Base-by-base conservation (phyloP, 495 filamentous ascomycete species). In the Clavariopsis aquatica region DNA sequence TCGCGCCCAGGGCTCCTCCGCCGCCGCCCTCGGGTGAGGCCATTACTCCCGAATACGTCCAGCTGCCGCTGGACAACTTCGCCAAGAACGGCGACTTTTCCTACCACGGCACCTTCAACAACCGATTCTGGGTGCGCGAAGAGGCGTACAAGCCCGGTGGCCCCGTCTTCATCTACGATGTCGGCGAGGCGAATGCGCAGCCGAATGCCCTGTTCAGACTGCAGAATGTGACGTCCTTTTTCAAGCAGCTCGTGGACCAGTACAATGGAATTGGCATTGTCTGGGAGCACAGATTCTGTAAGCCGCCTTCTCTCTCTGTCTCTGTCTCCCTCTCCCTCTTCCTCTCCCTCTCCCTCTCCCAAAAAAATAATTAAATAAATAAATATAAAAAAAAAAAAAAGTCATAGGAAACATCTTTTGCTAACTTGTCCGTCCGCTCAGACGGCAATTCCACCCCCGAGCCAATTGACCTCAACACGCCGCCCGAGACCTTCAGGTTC, bases 251-350 rank as follows among this genome's bases (percentile, higher is more conserved):
- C 41, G 69, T 85, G 22, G 57, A 77, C 43, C 75, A 81, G 29
- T 80, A 83, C 52, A 71, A 75, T 13, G 84, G 77, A 0, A 75
- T 86, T 31, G 84, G 82, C 1, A 82, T 86, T 34, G 71, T 80
- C 1, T 86, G 83, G 83, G 84, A 86, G 66, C 84, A 86, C 63
- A 72, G 83, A 78, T 85, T 26, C 34, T 72, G 60, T 68, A 53
- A 17, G n/a, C n/a, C n/a, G n/a, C n/a, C n/a, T n/a, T n/a, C n/a
- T n/a, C n/a, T n/a, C n/a, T n/a, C n/a, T n/a, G n/a, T n/a, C n/a
- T n/a, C n/a, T n/a, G n/a, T n/a, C n/a, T n/a, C n/a, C n/a, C n/a
- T n/a, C n/a, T n/a, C n/a, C n/a, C n/a, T n/a, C n/a, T n/a, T n/a
- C n/a, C n/a, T n/a, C n/a, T n/a, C n/a, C n/a, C n/a, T n/a, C n/a